Evolutionary conservation across 1,284 basidiomycete species (phyloP), one percentile per base, ranked within the genome.

Genomic region (Naganishia sp.): DNA sequence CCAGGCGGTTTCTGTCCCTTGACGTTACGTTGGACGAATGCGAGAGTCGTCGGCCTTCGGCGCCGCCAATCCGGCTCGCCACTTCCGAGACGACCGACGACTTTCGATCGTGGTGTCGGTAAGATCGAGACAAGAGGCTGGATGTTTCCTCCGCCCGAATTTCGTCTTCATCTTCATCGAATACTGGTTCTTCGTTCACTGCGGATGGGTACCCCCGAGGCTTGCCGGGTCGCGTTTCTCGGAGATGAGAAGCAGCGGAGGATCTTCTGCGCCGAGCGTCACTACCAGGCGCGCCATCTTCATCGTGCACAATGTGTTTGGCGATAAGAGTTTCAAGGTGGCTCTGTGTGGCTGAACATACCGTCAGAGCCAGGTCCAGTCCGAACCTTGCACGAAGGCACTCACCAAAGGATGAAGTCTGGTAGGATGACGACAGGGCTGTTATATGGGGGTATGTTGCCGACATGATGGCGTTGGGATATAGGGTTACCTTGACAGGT

Each of bases 321-420:
- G 64, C 65, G 65, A 79, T 79, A 36, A 80, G 71, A 36, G 67
- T 72, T 65, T 79, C 79, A 48, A 80, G 74, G 55, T 77, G 78
- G 54, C 70, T 72, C 54, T 78, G 75, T 28, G 77, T 72, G 16
- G 76, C 79, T 80, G 66, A 11, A n/a, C 57, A 39, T 16, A 11
- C 23, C 11, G n/a, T 33, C 5, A 31, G 7, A 11, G 36, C 23
- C 53, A 46, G 57, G 33, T 16, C 25, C 33, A 10, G 36, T 1
- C 16, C 1, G 15, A 31, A 16, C 10, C 36, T 36, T 6, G 50
- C 36, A 31, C 9, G 16, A 16, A 7, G n/a, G 16, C 6, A 42
- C 48, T 33, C 36, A 45, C 42, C 54, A 45, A 46, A 53, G 13
- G 52, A 54, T 15, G 49, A 54, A 7, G 50, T 55, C 31, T 66